Percentiles rank a stretch among this genome's conserved stretches.
Evolutionary conservation across 805 yeast genomes (phyloP).

Genomic region (Metschnikowia proteae): DNA sequence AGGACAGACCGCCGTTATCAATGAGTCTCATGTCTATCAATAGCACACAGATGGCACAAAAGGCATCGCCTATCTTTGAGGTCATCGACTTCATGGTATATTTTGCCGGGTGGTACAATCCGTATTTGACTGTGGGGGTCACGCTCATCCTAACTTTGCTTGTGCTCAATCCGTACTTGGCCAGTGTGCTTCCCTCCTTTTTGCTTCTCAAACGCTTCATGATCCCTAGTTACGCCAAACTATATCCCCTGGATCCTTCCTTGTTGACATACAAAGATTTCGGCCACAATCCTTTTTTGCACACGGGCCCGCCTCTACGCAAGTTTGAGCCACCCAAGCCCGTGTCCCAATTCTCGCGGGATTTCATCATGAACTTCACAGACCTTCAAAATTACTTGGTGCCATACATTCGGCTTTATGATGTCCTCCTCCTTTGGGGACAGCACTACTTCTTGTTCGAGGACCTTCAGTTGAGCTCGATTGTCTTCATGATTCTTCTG

Average conservation of each 20-base stretch:
- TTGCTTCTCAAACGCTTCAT: constrained; percentile 52
- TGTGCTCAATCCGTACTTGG: constrained; percentile 57
- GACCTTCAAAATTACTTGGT: constrained; percentile 82
- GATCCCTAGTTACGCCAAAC: constrained; percentile 60
- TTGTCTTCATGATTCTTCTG: constrained; percentile 43
- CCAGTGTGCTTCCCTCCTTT: constrained; percentile 53
- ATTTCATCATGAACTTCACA: constrained; percentile 72
- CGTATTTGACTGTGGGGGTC: constrained; percentile 57
- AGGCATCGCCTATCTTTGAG: constrained; percentile 60
- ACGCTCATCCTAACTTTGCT: constrained; percentile 48
- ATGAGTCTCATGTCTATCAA: constrained; percentile 68
- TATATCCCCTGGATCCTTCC: constrained; percentile 60
- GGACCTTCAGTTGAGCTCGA: constrained; percentile 56
- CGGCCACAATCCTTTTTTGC: constrained; percentile 32
- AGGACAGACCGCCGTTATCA: constrained; percentile 63
- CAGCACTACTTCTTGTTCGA: constrained; percentile 59
- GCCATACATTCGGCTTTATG: constrained; percentile 59
- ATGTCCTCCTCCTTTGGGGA: constrained; percentile 47
- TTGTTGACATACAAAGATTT: constrained; percentile 16
- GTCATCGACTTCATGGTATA: constrained; percentile 53
- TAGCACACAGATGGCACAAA: constrained; percentile 56
- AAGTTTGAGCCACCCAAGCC: constrained; percentile 58
- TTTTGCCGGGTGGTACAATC: constrained; percentile 62
- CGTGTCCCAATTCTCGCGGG: constrained; percentile 73
- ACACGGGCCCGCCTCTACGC: constrained; percentile 46